Evolutionary conservation across 768 basidiomycete genomes (phyloP).

Genomic region (Suillus fuscotomentosus): DNA sequence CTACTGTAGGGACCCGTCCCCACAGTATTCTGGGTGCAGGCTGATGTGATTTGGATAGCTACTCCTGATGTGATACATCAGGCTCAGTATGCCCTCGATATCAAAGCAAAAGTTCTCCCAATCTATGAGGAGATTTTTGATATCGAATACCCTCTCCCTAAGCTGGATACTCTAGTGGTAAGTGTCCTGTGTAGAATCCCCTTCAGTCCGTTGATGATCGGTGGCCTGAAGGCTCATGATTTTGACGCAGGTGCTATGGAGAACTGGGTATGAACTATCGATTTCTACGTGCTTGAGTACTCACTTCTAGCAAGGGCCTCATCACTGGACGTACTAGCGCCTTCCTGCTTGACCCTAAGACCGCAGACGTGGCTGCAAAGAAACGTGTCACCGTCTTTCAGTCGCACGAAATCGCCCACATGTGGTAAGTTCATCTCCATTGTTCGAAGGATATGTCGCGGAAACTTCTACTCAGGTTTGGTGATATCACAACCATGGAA

Average conservation of each 20-base stretch:
- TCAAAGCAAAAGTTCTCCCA: conserved; percentile 78
- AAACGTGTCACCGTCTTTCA: conserved; percentile 77
- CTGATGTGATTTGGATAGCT: conserved; percentile 39
- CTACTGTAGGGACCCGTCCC: conserved; percentile 53
- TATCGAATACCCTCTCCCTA: conserved; percentile 89
- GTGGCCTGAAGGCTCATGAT: conserved; percentile 58
- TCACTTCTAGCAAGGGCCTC: conserved; percentile 50
- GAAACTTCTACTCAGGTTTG: conserved; percentile 56
- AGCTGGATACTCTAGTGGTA: conserved; percentile 90
- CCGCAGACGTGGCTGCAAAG: conserved; percentile 68
- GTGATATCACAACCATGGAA: conserved; percentile 90
- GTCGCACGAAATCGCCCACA: conserved; percentile 85
- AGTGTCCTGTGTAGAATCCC: conserved; percentile 19
- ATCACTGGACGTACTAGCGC: conserved; percentile 87
- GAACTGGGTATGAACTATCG: conserved; percentile 58
- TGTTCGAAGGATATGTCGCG: background rate
- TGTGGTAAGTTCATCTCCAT: conserved; percentile 50
- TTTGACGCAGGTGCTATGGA: conserved; percentile 95
- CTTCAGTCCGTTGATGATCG: background rate
- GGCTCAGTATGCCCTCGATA: conserved; percentile 83
- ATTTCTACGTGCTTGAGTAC: background rate
- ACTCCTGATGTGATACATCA: conserved; percentile 83
- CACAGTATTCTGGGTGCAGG: background rate
- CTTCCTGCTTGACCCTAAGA: conserved; percentile 77
- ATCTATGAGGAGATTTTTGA: conserved; percentile 93